Base-by-base conservation (phyloP, 108 stramenopile species). In the Nitzschia sp. region DNA sequence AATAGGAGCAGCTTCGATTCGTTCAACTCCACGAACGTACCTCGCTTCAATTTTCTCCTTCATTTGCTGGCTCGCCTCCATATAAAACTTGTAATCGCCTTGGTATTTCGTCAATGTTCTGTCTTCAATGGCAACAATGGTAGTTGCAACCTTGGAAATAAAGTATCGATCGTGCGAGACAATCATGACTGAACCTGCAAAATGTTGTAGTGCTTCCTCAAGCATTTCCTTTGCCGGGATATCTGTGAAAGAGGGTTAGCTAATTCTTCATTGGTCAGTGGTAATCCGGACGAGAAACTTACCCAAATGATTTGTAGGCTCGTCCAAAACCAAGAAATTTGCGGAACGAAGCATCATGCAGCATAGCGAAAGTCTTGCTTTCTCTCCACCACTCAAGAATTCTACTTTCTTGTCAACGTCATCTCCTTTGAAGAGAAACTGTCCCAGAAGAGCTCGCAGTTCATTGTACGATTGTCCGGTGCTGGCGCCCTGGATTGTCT, bases 151-250 rank as follows among this genome's bases (percentile, higher is more conserved):
- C 68, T 92, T 86, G 45, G 90, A 92, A 73, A 98, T 91, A 72
- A 98, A 98, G 84, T 96, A 98, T 41, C 98, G 86, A 83, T 98
- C 98, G 67, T 98, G 98, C 0, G 93, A 95, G 5, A 98, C 90
- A 26, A 98, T 81, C 34, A 97, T 80, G 22, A 97, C 87, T 5
- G 96, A 85, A 34, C 98, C 98, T 26, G 81, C 86, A 75, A 96
- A 98, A 71, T 96, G 81, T 72, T 91, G 94, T 13, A 97, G 80
- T 8, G 98, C 98, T 71, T 98, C 98, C 69, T 98, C 98, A 3
- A 98, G 80, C 94, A 97, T 96, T 82, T 98, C 97, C 61, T 96
- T 96, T 8, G 96, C 96, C n/a, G 96, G 95, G 54, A 98, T 97
- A 63, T 96, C 96, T 67, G 90, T 59, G 63, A 84, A 79, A 9